These are phyloP conservation scores for Cymbidium sinense DNA, from an alignment of 106 monocot genomes.

Conservation along the genomic window DNA sequence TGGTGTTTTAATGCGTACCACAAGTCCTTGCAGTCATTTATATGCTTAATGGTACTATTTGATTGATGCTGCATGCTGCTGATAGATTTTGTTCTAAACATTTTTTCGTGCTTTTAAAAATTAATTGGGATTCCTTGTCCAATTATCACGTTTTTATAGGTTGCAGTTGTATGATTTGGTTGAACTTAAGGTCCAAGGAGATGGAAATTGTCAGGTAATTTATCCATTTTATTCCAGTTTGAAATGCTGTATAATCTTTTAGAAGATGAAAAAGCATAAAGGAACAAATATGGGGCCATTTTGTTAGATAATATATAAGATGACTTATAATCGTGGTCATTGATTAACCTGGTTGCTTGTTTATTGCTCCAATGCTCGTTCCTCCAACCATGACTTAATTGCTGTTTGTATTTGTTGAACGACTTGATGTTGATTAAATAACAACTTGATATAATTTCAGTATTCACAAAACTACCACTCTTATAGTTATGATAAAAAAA, in stretches of 20 bases:
- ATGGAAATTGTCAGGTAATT: conserved; percentile 76
- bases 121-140: background rate
- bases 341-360: background rate
- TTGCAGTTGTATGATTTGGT: conserved; percentile 56
- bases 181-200: conserved; percentile 71
- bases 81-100: background rate
- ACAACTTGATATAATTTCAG: background rate
- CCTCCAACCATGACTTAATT: background rate
- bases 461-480: background rate
- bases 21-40: background rate
- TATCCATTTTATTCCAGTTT: background rate
- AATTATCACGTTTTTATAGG: conserved; percentile 17
- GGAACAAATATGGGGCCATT: background rate
- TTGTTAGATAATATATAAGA: background rate
- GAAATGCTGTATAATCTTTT: background rate
- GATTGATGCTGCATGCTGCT: background rate
- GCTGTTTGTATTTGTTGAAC: background rate
- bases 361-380: conserved; percentile 3
- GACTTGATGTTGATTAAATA: background rate
- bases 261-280: background rate
- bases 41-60: background rate
- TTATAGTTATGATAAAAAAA: background rate
- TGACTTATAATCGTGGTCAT: background rate
- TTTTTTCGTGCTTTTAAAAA: background rate
- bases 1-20: background rate